Conservation (phyloP, 345 rosid species). For the Eucalyptus erythrocorys region DNA sequence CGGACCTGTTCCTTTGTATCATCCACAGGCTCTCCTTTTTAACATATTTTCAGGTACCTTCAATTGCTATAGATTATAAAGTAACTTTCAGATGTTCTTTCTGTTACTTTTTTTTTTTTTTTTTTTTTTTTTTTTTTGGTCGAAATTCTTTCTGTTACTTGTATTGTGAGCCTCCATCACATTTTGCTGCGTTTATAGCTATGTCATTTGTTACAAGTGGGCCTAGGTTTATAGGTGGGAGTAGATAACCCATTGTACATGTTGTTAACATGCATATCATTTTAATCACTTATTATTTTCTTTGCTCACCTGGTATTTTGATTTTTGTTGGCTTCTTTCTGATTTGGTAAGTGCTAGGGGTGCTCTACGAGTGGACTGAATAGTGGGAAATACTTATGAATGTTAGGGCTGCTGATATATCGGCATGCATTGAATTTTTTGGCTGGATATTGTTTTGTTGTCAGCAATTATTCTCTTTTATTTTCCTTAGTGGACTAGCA, state of each 20-base stretch:
- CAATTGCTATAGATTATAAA: neutral
- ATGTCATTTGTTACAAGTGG: neutral
- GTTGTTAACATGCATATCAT: neutral
- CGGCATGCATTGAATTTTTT: neutral
- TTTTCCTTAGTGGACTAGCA: neutral
- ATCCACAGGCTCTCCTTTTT: constrained; percentile 60
- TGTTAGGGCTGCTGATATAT: neutral
- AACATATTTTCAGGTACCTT: constrained; percentile 68
- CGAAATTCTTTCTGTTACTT: neutral
- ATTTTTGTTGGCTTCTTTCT: neutral
- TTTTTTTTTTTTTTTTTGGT: no score
- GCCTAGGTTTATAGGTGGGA: neutral
- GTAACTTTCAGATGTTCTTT: neutral
- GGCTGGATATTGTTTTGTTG: neutral
- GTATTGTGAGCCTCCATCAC: neutral
- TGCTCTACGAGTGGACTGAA: neutral
- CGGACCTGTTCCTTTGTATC: constrained; percentile 59
- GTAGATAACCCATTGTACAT: neutral
- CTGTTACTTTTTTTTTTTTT: no score
- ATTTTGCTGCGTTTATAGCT: neutral
- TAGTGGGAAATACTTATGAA: neutral
- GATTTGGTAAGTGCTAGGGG: neutral
- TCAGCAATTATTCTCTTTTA: neutral
- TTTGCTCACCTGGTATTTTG: neutral
- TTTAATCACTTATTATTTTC: neutral